These are phyloP conservation scores for Cephaloascus albidus DNA, from an alignment of 805 yeast genomes.

Conservation along the genomic window DNA sequence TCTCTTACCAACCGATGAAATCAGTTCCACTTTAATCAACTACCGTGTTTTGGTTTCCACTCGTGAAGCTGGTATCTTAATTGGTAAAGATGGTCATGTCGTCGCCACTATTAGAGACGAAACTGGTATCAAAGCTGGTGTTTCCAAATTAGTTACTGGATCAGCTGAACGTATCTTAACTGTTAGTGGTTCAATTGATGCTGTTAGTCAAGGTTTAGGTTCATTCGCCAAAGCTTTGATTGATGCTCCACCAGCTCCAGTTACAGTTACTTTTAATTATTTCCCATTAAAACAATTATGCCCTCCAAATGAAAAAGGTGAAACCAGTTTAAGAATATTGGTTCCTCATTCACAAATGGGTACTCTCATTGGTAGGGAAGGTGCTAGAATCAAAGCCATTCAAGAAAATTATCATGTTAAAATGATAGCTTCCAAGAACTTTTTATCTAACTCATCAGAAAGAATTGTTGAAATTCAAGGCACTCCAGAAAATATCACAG, in stretches of 20 bases:
- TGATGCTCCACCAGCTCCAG: conserved; percentile 19
- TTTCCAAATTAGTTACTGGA: conserved; percentile 71
- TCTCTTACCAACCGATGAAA: not conserved
- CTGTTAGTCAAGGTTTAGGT: conserved; percentile 61
- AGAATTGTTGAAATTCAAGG: conserved; percentile 86
- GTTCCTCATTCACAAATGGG: conserved; percentile 85
- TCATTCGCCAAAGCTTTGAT: conserved; percentile 60
- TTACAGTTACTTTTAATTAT: conserved; percentile 32
- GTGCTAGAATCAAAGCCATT: conserved; percentile 68
- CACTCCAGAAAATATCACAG: conserved; percentile 49
- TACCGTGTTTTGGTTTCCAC: conserved; percentile 62
- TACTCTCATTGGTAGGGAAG: conserved; percentile 78
- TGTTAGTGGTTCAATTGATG: conserved; percentile 62
- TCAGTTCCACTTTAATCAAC: conserved; percentile 17
- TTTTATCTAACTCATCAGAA: conserved; percentile 73
- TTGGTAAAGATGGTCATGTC: conserved; percentile 76
- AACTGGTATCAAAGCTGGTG: conserved; percentile 79
- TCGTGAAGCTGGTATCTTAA: conserved; percentile 84
- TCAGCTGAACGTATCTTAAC: conserved; percentile 79
- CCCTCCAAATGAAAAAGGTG: conserved; percentile 40
- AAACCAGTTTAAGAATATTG: conserved; percentile 55
- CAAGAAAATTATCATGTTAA: conserved; percentile 62
- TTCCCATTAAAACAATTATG: conserved; percentile 55
- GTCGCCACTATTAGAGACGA: conserved; percentile 68
- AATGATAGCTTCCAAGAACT: conserved; percentile 83